Conservation (phyloP, 768 basidiomycete genomes). For the Strobilomyces echinocephalus region DNA sequence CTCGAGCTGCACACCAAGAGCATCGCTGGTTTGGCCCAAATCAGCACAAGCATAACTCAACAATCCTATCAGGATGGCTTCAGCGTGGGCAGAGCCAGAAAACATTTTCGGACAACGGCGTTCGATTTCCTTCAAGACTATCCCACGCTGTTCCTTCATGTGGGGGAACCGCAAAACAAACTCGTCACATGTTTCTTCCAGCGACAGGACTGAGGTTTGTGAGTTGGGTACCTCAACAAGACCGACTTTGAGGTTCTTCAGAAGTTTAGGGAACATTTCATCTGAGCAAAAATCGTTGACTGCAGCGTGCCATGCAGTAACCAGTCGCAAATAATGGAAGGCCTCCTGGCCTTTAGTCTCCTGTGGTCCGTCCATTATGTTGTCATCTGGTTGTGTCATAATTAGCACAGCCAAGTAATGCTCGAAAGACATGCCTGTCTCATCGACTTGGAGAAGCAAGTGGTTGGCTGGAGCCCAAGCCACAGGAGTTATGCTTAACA, state of each 20-base stretch:
- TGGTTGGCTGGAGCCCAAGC: background rate
- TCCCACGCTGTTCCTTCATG: no score
- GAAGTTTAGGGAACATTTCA: background rate
- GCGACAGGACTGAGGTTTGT: background rate
- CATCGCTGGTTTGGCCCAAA: background rate
- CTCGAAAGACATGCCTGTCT: background rate
- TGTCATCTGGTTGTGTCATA: background rate
- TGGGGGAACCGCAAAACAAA: background rate
- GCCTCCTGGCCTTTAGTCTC: background rate
- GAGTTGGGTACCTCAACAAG: background rate
- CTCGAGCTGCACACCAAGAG: background rate
- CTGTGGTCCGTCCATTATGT: background rate
- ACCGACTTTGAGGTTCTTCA: background rate
- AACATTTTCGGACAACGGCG: background rate
- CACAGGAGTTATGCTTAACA: background rate
- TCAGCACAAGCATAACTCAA: background rate
- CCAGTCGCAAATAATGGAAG: background rate
- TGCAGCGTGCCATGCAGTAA: background rate
- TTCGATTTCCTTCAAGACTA: background rate
- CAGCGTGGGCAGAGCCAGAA: background rate
- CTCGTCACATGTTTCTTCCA: background rate
- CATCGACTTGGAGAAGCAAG: background rate
- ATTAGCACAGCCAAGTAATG: background rate
- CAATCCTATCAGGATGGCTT: background rate
- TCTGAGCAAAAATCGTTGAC: background rate